Percentiles rank a stretch among this genome's conserved stretches.
These are phyloP conservation scores for Rhodomyrtus tomentosa DNA, from an alignment of 345 rosid genomes.

Conservation along the genomic window DNA sequence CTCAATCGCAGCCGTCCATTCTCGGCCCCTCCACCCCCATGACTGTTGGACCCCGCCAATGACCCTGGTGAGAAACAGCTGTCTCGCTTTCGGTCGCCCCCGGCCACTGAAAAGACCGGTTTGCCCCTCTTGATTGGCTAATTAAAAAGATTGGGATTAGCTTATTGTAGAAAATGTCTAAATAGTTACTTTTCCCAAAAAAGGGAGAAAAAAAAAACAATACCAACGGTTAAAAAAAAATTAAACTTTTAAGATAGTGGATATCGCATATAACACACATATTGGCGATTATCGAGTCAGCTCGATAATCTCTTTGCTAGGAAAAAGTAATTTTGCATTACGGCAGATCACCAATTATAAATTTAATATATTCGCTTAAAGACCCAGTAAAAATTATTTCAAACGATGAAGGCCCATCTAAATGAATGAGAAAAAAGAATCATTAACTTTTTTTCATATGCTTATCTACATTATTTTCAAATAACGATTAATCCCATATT, in stretches of 20 bases:
- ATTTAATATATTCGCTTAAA: not conserved
- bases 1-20: constrained; percentile 27
- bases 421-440: not conserved
- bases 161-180: not conserved
- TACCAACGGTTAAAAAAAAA: not conserved
- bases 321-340: not conserved
- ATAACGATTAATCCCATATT: not conserved
- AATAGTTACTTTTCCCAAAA: not conserved
- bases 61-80: constrained; percentile 17
- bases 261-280: not conserved
- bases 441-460: not conserved
- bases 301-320: too few relatives aligned
- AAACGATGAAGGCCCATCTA: too few relatives aligned
- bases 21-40: constrained; percentile 2
- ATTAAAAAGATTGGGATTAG: not conserved
- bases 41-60: constrained; percentile 9
- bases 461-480: not conserved
- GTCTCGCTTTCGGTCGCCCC: constrained; percentile 14
- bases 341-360: accelerated
- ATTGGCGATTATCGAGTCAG: too few relatives aligned
- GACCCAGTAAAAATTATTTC: too few relatives aligned
- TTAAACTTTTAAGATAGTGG: not conserved
- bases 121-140: not conserved
- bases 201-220: not conserved
- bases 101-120: not conserved